phyloP scores from a whole-genome alignment of 495 filamentous ascomycete genomes.

The Neurospora sublineolata region DNA sequence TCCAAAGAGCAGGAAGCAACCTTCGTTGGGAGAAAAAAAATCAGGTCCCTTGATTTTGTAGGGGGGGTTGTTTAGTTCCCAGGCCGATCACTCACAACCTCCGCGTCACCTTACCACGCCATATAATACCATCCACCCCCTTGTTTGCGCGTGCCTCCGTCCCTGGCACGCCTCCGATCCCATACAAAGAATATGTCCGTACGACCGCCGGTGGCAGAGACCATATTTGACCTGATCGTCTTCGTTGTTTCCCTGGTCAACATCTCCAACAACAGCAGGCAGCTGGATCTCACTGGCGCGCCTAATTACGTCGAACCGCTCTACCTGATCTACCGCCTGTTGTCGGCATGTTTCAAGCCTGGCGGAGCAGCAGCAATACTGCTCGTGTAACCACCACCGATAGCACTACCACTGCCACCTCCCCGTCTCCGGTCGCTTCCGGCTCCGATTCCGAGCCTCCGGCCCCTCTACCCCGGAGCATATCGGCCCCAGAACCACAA shows the following conservation, averaged over 20 bases:
- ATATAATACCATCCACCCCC: not conserved
- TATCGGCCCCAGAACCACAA: not conserved
- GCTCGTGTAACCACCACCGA: conserved; percentile 45
- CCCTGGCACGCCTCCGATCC: not conserved
- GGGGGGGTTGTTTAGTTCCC: not conserved
- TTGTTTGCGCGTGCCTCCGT: not conserved
- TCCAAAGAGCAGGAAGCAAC: not conserved
- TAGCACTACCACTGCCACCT: not conserved
- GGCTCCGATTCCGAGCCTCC: not conserved
- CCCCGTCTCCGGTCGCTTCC: not conserved
- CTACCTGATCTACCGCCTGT: conserved; percentile 7
- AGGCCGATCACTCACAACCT: not conserved
- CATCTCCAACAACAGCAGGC: conserved; percentile 5
- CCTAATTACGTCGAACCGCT: not conserved
- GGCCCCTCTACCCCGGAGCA: not conserved
- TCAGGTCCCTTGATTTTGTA: not conserved
- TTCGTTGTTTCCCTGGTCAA: conserved; percentile 9
- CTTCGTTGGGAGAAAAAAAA: not conserved
- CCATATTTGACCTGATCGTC: conserved; percentile 9
- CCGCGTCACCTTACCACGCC: not conserved
- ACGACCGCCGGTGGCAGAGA: conserved; percentile 4
- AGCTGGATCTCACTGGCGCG: conserved; percentile 6
- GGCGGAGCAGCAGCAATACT: conserved; percentile 83
- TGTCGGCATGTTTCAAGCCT: conserved; percentile 41
- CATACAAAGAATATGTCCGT: not conserved